Percentiles rank a stretch among this genome's conserved stretches.
Conservation (phyloP, 345 rosid species). For the Pugionium dolabratum region DNA sequence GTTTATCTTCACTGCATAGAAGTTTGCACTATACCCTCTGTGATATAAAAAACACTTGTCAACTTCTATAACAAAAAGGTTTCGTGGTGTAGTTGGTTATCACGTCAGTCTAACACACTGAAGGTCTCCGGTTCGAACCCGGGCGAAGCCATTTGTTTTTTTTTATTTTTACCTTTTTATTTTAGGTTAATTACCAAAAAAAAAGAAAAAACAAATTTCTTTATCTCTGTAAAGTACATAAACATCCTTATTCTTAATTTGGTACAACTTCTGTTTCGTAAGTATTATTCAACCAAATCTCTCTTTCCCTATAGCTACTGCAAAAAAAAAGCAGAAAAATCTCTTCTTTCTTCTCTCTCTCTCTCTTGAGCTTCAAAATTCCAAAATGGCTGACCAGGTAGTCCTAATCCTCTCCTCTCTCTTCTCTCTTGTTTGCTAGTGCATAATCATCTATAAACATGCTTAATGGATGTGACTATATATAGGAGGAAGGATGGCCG, state of each 20-base stretch:
- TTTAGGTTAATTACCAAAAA: not conserved
- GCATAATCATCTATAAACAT: not conserved
- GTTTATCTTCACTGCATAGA: not conserved
- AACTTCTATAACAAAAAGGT: slow-evolving; percentile 28
- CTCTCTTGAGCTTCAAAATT: slow-evolving; percentile 2
- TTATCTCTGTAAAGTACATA: slow-evolving; percentile 12
- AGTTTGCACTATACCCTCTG: not conserved
- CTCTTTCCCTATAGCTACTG: not conserved
- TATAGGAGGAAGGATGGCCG: slow-evolving; percentile 89
- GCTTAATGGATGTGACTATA: slow-evolving; percentile 34
- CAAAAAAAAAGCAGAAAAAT: too few relatives aligned
- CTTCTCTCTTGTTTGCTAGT: not conserved
- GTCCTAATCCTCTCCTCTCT: slow-evolving; percentile 13
- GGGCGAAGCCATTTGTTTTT: slow-evolving; percentile 48
- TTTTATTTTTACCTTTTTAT: not conserved
- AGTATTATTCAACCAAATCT: not conserved
- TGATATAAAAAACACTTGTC: not conserved
- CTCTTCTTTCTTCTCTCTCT: not conserved
- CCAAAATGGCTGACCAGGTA: slow-evolving; percentile 38
- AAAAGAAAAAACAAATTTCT: not conserved
- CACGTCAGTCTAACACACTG: slow-evolving; percentile 98
- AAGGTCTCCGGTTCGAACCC: slow-evolving; percentile 93
- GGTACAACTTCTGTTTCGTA: not conserved
- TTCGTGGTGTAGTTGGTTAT: slow-evolving; percentile 98
- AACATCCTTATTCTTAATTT: not conserved